A percentile compares a stretch with the other conserved stretches of the same genome.
phyloP scores from a whole-genome alignment of 805 yeast genomes.

The Yamadazyma endophytica region DNA sequence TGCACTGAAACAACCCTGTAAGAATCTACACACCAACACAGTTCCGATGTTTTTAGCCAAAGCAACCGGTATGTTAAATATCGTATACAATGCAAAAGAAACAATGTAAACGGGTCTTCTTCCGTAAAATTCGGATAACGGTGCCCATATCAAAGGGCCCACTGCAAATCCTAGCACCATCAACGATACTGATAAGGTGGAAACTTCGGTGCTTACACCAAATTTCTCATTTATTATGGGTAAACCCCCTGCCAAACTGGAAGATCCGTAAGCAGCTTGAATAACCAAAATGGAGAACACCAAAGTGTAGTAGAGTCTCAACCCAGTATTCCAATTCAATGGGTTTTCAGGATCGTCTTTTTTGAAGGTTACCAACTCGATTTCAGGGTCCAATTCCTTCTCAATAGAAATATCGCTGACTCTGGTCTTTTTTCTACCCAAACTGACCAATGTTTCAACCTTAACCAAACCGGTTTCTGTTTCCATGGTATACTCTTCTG shows the following conservation, averaged over 20 bases:
- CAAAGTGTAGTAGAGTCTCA: conserved; percentile 66
- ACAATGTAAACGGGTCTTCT: conserved; percentile 79
- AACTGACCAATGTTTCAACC: conserved; percentile 59
- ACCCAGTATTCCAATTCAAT: conserved; percentile 64
- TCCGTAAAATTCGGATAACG: conserved; percentile 80
- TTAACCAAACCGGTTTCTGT: conserved; percentile 88
- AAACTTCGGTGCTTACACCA: conserved; percentile 71
- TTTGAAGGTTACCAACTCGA: conserved; percentile 80
- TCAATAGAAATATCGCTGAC: conserved; percentile 5
- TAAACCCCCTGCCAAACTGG: conserved; percentile 85
- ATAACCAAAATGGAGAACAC: conserved; percentile 69
- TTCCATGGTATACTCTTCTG: conserved; percentile 88
- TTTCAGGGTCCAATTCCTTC: conserved; percentile 50
- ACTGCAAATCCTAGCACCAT: conserved; percentile 87
- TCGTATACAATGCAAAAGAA: conserved; percentile 67
- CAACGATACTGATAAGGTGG: conserved; percentile 73
- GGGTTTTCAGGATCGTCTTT: conserved; percentile 87
- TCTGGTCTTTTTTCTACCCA: conserved; percentile 49
- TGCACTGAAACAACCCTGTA: conserved; percentile 82
- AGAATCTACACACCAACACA: conserved; percentile 73
- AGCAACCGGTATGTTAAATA: conserved; percentile 87
- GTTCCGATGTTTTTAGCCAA: conserved; percentile 79
- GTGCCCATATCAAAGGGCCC: conserved; percentile 90
- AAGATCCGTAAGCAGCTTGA: conserved; percentile 90
- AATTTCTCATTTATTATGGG: conserved; percentile 61